A percentile compares a stretch with the other conserved stretches of the same genome.
Conservation (phyloP, 768 basidiomycete species). For the Lactarius sp. region DNA sequence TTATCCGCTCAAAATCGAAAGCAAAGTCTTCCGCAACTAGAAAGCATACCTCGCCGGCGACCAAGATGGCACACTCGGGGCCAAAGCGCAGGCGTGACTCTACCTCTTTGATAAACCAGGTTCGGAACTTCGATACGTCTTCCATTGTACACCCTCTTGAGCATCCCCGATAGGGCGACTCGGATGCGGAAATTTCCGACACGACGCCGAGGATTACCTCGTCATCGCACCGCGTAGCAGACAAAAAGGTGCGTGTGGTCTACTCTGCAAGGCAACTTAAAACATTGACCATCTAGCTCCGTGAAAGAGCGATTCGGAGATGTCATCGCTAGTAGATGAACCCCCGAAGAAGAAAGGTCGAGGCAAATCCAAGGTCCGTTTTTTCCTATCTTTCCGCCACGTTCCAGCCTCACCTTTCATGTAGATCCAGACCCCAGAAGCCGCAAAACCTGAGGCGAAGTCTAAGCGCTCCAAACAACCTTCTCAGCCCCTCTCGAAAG, state of each 20-base stretch:
- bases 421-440: constrained; percentile 2
- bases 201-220: constrained; percentile 5
- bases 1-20: constrained; percentile 3
- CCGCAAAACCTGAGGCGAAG: constrained; percentile 33
- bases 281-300: neutral
- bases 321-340: constrained; percentile 58
- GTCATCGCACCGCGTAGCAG: neutral
- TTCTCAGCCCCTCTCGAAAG: constrained; percentile 40
- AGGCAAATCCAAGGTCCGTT: constrained; percentile 36
- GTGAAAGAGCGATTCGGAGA: constrained; percentile 51
- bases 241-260: neutral
- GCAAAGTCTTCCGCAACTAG: neutral
- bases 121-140: neutral
- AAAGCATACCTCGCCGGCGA: neutral
- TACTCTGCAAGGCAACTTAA: neutral
- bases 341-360: constrained; percentile 42
- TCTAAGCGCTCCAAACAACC: constrained; percentile 30
- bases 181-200: neutral
- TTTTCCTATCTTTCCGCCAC: neutral
- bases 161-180: constrained; percentile 3
- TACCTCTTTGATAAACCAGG: neutral
- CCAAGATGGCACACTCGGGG: neutral
- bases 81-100: constrained; percentile 14
- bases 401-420: neutral
- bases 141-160: neutral